Base-by-base conservation (phyloP, 2,329 filamentous ascomycete species). In the Fusarium dlaminii region DNA sequence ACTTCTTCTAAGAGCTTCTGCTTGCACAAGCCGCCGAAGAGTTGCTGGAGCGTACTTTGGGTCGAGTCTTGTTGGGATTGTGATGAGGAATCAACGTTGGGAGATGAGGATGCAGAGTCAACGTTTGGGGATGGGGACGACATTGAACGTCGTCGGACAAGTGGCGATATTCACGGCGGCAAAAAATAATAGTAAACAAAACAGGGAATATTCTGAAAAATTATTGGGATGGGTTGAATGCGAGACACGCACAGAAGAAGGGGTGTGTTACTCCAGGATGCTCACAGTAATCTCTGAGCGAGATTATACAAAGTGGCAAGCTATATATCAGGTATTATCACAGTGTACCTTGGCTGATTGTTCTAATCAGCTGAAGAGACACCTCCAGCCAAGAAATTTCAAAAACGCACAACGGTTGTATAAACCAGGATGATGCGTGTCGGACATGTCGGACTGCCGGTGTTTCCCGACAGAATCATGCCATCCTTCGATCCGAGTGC, bases 391-490 rank as follows among this genome's bases (percentile, higher is more conserved):
- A 68, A 51, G 63, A 40, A 43, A 48, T 62, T 62, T 63, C 51
- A 58, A 58, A 59, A 43, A 48, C 64, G 48, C 58, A 61, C 29
- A 40, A 43, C 43, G 54, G 42, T 42, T 55, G 67, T 42, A 71
- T 36, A 58, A 43, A 30, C 75, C 48, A 68, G 75, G 64, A 76
- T 70, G 55, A 45, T 55, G 55, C 49, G 71, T 70, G 70, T 63
- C 60, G 42, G 45, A 74, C 43, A 67, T 43, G 37, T 43, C 42
- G 60, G 54, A 59, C 27, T 69, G 68, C 75, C 77, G 77, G 70
- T 75, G 66, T 75, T 71, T 79, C 69, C 77, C 74, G 77, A 79
- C 63, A 49, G 62, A 75, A 79, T 79, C 77, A 78, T 75, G 77
- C 68, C 77, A 79, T 78, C 55, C 58, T 68, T 66, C 39, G 69